Evolutionary conservation across 768 basidiomycete species (phyloP), one percentile per base, ranked within the genome.

Genomic region (Sporobolomyces pararoseus): DNA sequence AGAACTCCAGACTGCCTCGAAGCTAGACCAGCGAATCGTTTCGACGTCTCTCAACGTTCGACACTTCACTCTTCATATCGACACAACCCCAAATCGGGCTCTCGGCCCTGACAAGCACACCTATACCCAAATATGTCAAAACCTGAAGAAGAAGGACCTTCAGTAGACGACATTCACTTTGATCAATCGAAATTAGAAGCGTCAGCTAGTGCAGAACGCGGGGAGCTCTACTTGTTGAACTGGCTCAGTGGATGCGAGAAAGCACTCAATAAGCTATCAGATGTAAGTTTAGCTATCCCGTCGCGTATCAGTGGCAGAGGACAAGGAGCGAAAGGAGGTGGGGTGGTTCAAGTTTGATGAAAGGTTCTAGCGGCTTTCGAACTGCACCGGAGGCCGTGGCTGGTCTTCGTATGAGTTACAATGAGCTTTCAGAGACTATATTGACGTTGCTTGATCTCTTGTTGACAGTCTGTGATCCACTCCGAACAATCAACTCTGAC

Each of bases 211-310:
- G 86, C 84, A 47, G 91, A 91, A 66, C 87, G 87, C 79, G 88
- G 86, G 19, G 89, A 91, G 72, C 84, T 92, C 59, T 89, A 90
- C 75, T 79, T 93, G 21, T 89, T 93, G 76, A 88, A 89, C 76
- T 95, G 90, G 89, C 83, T 93, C 14, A 85, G 86, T 10, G 81
- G 83, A 14, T 84, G 85, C 3, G 87, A 91, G 78, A 84, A 84
- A 77, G 83, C 82, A 31, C 78, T 90, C 25, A 81, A 80, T 31
- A 80, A 82, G 1, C 81, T 83, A 21, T 75, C 83, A 1, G 76
- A 83, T 34, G 90, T 91, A 75, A 61, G 89, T 81, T 9, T 25
- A 31, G 19, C 19, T 1, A 4, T 23, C 21, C 21, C n/a, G n/a
- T n/a, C n/a, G 39, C 39, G 17, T 9, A 5, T 6, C 25, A 6